Evolutionary conservation across 768 basidiomycete genomes (phyloP), one percentile per base, ranked within the genome.

Genomic region (Amyloporia xantha): DNA sequence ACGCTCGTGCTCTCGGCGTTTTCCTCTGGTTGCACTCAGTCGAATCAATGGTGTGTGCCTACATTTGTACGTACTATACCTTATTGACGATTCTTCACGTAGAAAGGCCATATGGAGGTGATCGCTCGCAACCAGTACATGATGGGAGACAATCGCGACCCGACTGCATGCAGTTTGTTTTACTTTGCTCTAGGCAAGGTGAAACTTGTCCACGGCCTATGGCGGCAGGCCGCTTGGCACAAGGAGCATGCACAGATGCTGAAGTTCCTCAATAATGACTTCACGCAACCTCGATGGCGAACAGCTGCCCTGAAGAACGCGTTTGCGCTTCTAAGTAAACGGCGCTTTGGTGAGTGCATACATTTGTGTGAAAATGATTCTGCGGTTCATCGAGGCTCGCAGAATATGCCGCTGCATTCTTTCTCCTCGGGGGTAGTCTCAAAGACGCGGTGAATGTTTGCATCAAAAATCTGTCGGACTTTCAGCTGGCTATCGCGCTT

Each of bases 351-450:
- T 94, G 42, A 37, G 85, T 68, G 4, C n/a, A 23, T 15, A 17
- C 39, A 13, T 23, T 25, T 20, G 15, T n/a, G 25, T 38, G 5
- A 17, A 17, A 11, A 2, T n/a, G 4, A 23, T 37, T 10, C 47
- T 12, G 17, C 15, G 37, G 24, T 37, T 62, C 23, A 42, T 55
- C 45, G 23, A 21, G 15, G 4, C 23, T 48, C 17, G 11, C 61
- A 97, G 96, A 92, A 62, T 98, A 97, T 61, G 94, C 96, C n/a
- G 93, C 93, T 0, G 94, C 93, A 1, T 99, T 99, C 69, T 99
- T 99, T 71, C 73, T 99, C 36, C 78, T 99, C 0, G 95, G 91
- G 6, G 85, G 83, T 20, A 82, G 84, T 37, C 68, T 95, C 28
- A 89, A 86, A 65, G 96, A 98, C 55, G 94, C 95, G 2, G 87